Evolutionary conservation across 2,329 filamentous ascomycete species (phyloP), one percentile per base, ranked within the genome.

Genomic region (Bimuria novae-zelandiae): DNA sequence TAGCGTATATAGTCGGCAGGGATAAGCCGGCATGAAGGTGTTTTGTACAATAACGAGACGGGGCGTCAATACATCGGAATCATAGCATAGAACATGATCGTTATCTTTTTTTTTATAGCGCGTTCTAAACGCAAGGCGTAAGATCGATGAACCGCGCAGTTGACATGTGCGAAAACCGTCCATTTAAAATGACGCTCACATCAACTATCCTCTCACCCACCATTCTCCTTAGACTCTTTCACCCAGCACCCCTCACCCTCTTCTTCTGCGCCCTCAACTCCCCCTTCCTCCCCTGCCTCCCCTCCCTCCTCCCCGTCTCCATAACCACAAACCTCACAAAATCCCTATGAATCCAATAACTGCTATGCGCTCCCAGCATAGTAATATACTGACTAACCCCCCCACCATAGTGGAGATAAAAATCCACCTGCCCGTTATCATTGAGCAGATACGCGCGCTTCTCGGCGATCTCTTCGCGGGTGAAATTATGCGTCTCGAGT

Each of bases 311-410:
- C 3, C 92, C 92, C 62, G 95, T 86, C 75, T 99, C 94, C 27
- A 93, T 80, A 37, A 95, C 95, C 44, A 97, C 76, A 79, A 97
- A 87, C 39, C 92, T 80, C n/a, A 96, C 87, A 71, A 99, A 92
- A 70, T 97, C 94, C 23, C 80, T 84, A 64, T 89, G 86, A 2
- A 85, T 82, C 94, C 94, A 99, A 73, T 99, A 99, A 70, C 89
- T 93, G 51, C 90, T 92, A 74, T 99, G 94, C 7, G 94, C 94
- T 52, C 91, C 90, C 49, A 99, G 77, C 94, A 99, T 99, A 62
- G 96, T 97, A 30, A 97, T 76, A 70, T 99, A 99, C 75, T 97
- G 92, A 74, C 96, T 94, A 30, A 99, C 88, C 0, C 94, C 94
- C 1, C 90, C 89, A 0, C 91, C 89, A 7, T 90, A 92, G 43